Conservation (phyloP, 2,329 filamentous ascomycete genomes). For the Pseudopyrenochaeta lycopersici region DNA sequence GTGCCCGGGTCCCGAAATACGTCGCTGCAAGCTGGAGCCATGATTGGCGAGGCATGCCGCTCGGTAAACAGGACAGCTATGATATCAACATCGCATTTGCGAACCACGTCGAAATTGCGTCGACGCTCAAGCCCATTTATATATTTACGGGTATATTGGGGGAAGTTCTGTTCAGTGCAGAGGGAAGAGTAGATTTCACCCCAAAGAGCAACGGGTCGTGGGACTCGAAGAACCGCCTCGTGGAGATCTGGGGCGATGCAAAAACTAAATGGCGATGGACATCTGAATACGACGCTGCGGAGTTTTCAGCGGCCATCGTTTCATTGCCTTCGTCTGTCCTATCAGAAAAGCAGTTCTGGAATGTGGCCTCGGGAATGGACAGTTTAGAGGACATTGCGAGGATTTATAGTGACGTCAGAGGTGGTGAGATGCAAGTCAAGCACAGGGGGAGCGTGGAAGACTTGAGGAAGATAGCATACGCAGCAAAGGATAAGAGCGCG, state of each 20-base stretch:
- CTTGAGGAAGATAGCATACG: background rate
- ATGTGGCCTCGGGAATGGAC: background rate
- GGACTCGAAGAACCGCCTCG: background rate
- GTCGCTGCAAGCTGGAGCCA: conserved; percentile 21
- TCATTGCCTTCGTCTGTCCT: background rate
- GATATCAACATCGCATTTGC: conserved; percentile 16
- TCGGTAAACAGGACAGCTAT: conserved; percentile 21
- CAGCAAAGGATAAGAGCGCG: background rate
- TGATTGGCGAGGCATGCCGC: conserved; percentile 16
- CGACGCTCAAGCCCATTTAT: conserved; percentile 17
- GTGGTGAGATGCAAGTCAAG: background rate
- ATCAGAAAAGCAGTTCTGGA: background rate
- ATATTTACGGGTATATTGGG: conserved; percentile 11
- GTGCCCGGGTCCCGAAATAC: conserved; percentile 21
- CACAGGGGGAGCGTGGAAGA: background rate
- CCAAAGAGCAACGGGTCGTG: background rate
- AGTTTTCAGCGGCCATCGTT: background rate
- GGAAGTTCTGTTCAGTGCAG: conserved; percentile 9
- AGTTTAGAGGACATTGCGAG: background rate
- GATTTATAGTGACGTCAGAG: background rate
- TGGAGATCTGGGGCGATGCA: background rate
- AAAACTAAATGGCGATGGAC: background rate
- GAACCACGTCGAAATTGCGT: conserved; percentile 9
- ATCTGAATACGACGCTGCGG: background rate
- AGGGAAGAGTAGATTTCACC: background rate